Percentiles rank a stretch among this genome's conserved stretches.
phyloP scores from a whole-genome alignment of 23 red algal species.

The Cyanidiococcus yangmingshanensis region DNA sequence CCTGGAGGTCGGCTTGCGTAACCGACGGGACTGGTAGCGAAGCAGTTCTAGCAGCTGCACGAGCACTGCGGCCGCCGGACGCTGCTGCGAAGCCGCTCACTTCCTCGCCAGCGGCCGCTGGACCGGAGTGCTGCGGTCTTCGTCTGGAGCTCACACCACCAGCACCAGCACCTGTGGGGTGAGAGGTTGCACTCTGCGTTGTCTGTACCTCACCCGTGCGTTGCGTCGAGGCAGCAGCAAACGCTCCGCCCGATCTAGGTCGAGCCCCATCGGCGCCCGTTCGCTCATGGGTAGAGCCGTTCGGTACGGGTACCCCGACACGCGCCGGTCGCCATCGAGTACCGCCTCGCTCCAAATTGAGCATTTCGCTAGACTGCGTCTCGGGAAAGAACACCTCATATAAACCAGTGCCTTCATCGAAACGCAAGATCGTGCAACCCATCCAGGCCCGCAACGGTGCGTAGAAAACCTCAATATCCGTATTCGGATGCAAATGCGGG shows the following conservation, averaged over 20 bases:
- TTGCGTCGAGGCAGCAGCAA: background rate
- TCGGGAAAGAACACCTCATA: constrained; percentile 14
- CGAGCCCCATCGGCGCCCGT: background rate
- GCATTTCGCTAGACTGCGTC: background rate
- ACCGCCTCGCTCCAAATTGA: constrained; percentile 3
- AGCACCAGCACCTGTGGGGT: background rate
- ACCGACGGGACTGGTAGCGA: background rate
- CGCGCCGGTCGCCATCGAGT: background rate
- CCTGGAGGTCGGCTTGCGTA: background rate
- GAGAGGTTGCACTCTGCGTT: background rate
- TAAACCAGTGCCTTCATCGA: background rate
- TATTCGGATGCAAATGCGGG: background rate
- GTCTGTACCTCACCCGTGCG: background rate
- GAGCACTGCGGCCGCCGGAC: background rate
- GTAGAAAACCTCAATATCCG: constrained; percentile 15
- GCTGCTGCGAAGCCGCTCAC: background rate
- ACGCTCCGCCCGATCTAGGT: background rate
- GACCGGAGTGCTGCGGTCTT: background rate
- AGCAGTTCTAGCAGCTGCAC: background rate
- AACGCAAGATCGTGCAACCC: background rate
- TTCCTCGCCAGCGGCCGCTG: background rate
- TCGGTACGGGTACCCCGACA: background rate
- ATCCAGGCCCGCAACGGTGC: background rate
- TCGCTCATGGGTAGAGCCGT: background rate
- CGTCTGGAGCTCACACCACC: background rate